Conservation (phyloP, 441 rosid genomes). For the Metrosideros polymorpha region DNA sequence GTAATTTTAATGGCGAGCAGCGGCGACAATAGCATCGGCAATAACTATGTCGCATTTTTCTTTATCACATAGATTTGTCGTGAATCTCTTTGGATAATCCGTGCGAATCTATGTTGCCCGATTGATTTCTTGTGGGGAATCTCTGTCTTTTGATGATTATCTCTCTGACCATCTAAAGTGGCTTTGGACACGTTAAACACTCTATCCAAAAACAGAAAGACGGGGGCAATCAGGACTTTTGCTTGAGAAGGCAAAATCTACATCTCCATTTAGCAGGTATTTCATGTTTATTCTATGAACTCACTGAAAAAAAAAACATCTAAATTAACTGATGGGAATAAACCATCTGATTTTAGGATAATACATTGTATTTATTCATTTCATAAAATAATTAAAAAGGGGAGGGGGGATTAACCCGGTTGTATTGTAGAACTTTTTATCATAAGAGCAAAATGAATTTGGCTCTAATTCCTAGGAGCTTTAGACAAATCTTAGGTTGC, state of each 20-base stretch:
- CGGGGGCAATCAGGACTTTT: neutral
- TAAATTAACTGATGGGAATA: no score
- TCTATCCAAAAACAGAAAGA: neutral
- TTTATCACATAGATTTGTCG: neutral
- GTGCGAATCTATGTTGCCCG: neutral
- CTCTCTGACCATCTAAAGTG: neutral
- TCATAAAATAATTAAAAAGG: neutral
- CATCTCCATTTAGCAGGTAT: neutral
- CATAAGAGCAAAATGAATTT: neutral
- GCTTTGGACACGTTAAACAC: neutral
- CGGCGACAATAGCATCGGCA: fast-evolving
- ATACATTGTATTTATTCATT: neutral
- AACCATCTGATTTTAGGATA: neutral
- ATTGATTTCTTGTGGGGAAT: neutral
- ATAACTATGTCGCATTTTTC: neutral
- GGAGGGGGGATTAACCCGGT: neutral
- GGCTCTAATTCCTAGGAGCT: neutral
- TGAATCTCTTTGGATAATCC: neutral
- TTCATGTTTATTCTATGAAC: neutral
- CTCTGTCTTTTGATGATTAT: neutral
- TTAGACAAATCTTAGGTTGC: neutral
- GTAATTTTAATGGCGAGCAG: neutral
- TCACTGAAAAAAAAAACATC: neutral
- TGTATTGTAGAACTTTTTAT: neutral
- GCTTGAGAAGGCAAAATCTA: neutral